Evolutionary conservation across 257 asterid species (phyloP).

Genomic region (Forsythia suspensa): DNA sequence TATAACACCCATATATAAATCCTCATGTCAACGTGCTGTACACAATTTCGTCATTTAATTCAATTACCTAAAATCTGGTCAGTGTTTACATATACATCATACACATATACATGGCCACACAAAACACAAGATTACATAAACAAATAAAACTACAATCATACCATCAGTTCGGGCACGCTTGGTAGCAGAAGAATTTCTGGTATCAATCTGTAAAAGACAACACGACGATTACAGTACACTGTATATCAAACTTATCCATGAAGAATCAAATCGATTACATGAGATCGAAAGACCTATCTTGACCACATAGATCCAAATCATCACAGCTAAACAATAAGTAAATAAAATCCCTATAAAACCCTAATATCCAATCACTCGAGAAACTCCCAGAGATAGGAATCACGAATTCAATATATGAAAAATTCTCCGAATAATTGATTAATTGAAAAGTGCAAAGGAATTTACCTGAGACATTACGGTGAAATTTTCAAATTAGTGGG

Average conservation of each 20-base stretch:
- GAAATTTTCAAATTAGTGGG: neutral
- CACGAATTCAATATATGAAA: neutral
- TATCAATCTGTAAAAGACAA: conserved; percentile 56
- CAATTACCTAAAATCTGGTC: neutral
- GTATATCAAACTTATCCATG: neutral
- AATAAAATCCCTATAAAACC: neutral
- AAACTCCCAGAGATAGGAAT: neutral
- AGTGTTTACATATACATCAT: neutral
- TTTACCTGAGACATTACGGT: neutral
- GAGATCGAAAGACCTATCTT: neutral
- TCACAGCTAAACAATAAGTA: neutral
- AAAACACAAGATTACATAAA: neutral
- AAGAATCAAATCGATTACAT: neutral
- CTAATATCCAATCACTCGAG: neutral
- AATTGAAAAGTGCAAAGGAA: neutral
- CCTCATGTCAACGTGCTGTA: neutral
- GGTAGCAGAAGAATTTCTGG: conserved; percentile 76
- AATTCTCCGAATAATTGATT: neutral
- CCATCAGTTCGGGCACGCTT: conserved; percentile 89
- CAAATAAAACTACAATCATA: conserved; percentile 19
- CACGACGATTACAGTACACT: neutral
- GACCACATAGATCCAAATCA: neutral
- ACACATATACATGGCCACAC: neutral
- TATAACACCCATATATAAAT: neutral
- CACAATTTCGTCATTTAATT: neutral